Percentiles rank a stretch among this genome's conserved stretches.
Conservation (phyloP, 1,139 yeast genomes). For the Saccharomyces hybrid region DNA sequence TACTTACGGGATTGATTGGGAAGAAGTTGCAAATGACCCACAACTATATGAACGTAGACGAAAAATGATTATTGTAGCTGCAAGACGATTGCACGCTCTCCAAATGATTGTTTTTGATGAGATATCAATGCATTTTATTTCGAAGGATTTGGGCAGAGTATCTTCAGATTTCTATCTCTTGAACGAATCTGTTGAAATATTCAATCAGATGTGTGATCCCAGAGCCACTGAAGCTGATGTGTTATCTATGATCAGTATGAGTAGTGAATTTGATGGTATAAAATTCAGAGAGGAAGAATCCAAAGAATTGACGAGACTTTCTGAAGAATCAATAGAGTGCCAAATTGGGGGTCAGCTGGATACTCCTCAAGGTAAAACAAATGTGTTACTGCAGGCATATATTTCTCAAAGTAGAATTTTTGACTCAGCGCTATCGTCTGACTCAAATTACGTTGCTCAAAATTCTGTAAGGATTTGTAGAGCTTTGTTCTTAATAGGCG, state of each 20-base stretch:
- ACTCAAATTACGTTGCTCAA: slow-evolving; percentile 89
- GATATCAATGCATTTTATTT: slow-evolving; percentile 63
- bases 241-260: slow-evolving; percentile 80
- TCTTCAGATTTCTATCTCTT: slow-evolving; percentile 90
- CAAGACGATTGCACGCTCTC: slow-evolving; percentile 66
- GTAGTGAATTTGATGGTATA: slow-evolving; percentile 88
- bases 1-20: slow-evolving; percentile 88
- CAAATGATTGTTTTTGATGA: slow-evolving; percentile 96
- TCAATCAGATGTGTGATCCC: slow-evolving; percentile 78
- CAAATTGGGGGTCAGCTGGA: slow-evolving; percentile 76
- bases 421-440: slow-evolving; percentile 79
- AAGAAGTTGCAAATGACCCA: slow-evolving; percentile 77
- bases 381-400: slow-evolving; percentile 77
- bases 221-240: slow-evolving; percentile 89
- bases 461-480: slow-evolving; percentile 89
- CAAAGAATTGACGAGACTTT: slow-evolving; percentile 56
- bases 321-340: slow-evolving; percentile 61
- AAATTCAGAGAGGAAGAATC: slow-evolving; percentile 85
- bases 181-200: slow-evolving; percentile 79
- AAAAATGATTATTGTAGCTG: slow-evolving; percentile 69
- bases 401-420: slow-evolving; percentile 66
- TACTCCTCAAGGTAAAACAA: slow-evolving; percentile 79
- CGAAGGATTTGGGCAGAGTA: slow-evolving; percentile 88
- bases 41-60: slow-evolving; percentile 65
- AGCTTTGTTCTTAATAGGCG: slow-evolving; percentile 77